Conservation (phyloP, 768 basidiomycete genomes). For the Exsudoporus frostii region DNA sequence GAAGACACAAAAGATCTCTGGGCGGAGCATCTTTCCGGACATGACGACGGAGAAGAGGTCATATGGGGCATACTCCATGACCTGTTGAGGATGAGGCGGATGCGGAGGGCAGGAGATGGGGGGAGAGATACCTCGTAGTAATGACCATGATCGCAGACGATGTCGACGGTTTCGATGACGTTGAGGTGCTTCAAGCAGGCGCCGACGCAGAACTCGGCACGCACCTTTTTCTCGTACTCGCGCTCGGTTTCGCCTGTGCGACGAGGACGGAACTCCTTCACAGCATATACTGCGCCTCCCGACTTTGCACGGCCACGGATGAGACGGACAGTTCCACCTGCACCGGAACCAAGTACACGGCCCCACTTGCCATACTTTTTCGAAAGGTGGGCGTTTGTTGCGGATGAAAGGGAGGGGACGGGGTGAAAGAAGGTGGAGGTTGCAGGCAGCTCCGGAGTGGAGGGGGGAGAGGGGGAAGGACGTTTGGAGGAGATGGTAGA, state of each 20-base stretch:
- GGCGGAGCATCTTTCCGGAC: conserved; percentile 97
- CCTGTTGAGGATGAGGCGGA: conserved; percentile 43
- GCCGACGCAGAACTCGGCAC: conserved; percentile 98
- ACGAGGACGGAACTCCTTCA: conserved; percentile 95
- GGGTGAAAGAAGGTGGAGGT: conserved; percentile 30
- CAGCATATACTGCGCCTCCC: conserved; percentile 85
- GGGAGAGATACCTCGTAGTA: conserved; percentile 84
- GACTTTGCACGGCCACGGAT: conserved; percentile 84
- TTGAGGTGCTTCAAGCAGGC: conserved; percentile 91
- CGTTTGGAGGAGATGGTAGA: conserved; percentile 26
- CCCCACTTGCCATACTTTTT: conserved; percentile 99
- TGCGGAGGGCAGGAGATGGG: not conserved
- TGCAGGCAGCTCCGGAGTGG: conserved; percentile 21
- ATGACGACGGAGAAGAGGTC: conserved; percentile 99
- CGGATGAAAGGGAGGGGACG: conserved; percentile 67
- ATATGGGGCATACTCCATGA: conserved; percentile 99
- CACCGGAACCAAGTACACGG: conserved; percentile 89
- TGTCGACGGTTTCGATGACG: conserved; percentile 97
- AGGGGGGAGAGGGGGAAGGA: conserved; percentile 27
- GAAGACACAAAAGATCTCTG: conserved; percentile 98
- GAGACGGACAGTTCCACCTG: conserved; percentile 96
- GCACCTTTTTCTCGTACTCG: conserved; percentile 99
- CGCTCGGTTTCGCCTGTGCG: conserved; percentile 85
- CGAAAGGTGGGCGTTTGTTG: conserved; percentile 86
- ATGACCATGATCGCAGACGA: conserved; percentile 95